Conservation (phyloP, 2,329 filamentous ascomycete species). For the Verticillium alfalfae region DNA sequence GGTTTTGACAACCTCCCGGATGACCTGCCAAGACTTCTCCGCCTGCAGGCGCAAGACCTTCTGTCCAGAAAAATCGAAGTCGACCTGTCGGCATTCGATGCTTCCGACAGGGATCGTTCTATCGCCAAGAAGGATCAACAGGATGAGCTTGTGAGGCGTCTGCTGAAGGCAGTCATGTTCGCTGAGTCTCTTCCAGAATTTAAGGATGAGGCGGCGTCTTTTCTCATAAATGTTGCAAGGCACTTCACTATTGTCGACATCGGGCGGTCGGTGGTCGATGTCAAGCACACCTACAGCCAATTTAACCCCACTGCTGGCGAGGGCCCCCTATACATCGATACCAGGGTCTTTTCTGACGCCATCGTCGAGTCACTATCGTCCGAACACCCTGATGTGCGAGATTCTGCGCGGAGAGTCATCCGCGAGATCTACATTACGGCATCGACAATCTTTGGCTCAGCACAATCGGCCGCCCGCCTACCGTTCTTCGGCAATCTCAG, state of each 20-base stretch:
- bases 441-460: slow-evolving; percentile 70
- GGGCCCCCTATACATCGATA: slow-evolving; percentile 80
- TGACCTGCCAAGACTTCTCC: slow-evolving; percentile 76
- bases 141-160: slow-evolving; percentile 74
- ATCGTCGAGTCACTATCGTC: slow-evolving; percentile 87
- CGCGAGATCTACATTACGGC: slow-evolving; percentile 73
- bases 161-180: slow-evolving; percentile 85
- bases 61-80: slow-evolving; percentile 65
- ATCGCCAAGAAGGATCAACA: slow-evolving; percentile 82
- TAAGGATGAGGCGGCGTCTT: slow-evolving; percentile 65
- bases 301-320: slow-evolving; percentile 87
- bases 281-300: slow-evolving; percentile 68
- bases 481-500: slow-evolving; percentile 81
- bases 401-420: slow-evolving; percentile 75
- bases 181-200: slow-evolving; percentile 79
- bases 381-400: slow-evolving; percentile 72
- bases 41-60: slow-evolving; percentile 85
- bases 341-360: slow-evolving; percentile 80
- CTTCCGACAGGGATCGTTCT: slow-evolving; percentile 74
- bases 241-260: slow-evolving; percentile 91
- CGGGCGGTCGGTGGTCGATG: slow-evolving; percentile 73
- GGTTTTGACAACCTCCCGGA: slow-evolving; percentile 85
- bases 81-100: slow-evolving; percentile 65
- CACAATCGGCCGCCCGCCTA: slow-evolving; percentile 66
- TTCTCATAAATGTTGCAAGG: slow-evolving; percentile 76